These are phyloP conservation scores for Schizophyllum amplum DNA, from an alignment of 1,284 basidiomycete genomes.

Conservation along the genomic window DNA sequence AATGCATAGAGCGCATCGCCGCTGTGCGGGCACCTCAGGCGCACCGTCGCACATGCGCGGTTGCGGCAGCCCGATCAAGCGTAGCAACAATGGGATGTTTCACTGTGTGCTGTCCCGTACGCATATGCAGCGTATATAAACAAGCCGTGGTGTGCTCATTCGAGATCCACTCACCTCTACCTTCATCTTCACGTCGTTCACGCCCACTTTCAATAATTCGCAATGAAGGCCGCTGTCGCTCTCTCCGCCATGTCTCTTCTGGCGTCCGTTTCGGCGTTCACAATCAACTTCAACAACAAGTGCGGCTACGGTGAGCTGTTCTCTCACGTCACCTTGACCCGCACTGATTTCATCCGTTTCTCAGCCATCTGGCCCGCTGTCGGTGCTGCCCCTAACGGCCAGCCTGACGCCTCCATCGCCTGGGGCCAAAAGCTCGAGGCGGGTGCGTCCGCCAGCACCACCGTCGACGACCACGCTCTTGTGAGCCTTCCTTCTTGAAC, in stretches of 20 bases:
- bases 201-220: no score
- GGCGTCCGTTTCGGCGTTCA: neutral
- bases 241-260: conserved; percentile 14
- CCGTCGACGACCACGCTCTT: neutral
- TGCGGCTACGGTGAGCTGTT: neutral
- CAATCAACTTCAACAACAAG: neutral
- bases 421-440: neutral
- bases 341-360: no score
- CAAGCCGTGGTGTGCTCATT: neutral
- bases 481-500: no score
- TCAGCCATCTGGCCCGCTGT: neutral
- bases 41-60: neutral
- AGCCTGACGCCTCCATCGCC: neutral
- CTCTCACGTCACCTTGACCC: no score
- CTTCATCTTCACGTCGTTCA: neutral
- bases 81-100: neutral
- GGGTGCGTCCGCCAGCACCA: no score
- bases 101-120: neutral
- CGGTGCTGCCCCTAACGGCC: neutral
- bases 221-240: conserved; percentile 13
- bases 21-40: neutral
- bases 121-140: neutral
- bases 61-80: neutral
- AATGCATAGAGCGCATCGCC: neutral
- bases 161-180: neutral